phyloP scores from a whole-genome alignment of 2,329 filamentous ascomycete species.

The Trichoderma koningiopsis region DNA sequence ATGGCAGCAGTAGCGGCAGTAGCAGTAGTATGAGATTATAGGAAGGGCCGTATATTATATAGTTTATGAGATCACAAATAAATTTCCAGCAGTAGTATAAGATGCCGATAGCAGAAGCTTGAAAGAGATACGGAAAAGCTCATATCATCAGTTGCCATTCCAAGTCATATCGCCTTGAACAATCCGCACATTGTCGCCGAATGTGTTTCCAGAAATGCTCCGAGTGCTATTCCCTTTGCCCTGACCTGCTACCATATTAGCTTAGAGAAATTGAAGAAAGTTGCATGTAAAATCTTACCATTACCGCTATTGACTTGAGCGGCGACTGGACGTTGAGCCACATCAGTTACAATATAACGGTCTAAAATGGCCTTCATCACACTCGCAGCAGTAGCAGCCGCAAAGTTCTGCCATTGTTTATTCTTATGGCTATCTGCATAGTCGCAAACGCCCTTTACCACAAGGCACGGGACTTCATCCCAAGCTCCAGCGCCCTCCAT shows the following conservation, averaged over 20 bases:
- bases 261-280: too few species aligned
- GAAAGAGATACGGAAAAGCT: neutral
- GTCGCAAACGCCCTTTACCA: conserved; percentile 43
- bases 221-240: neutral
- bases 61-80: too few species aligned
- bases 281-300: neutral
- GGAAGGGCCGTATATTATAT: too few species aligned
- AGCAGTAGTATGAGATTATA: too few species aligned
- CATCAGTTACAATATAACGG: conserved; percentile 15
- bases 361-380: conserved; percentile 35
- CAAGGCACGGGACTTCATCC: conserved; percentile 38
- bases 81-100: too few species aligned
- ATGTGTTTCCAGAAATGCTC: conserved; percentile 7
- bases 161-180: conserved; percentile 1
- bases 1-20: too few species aligned
- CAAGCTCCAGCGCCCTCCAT: conserved; percentile 39
- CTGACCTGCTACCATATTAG: neutral
- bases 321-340: neutral
- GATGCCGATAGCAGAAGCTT: too few species aligned
- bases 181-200: conserved; percentile 6
- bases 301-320: neutral
- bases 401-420: conserved; percentile 42
- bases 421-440: conserved; percentile 46
- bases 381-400: conserved; percentile 41
- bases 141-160: neutral